Evolutionary conservation across 768 basidiomycete species (phyloP).

Genomic region (Lactarius deliciosus): DNA sequence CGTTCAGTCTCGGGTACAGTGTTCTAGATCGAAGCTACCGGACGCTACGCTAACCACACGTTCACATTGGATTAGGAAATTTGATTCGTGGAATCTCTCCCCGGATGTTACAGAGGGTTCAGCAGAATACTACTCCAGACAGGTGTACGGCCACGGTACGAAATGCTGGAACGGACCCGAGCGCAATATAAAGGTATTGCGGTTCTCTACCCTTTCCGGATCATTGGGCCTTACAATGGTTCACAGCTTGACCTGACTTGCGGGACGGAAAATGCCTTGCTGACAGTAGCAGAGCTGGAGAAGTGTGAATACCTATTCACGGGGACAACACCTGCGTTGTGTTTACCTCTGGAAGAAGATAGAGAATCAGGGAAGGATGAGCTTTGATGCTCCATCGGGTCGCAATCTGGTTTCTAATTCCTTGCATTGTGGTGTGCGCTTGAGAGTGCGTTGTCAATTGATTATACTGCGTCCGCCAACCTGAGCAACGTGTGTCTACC

Average conservation of each 20-base stretch:
- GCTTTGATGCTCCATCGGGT: constrained; percentile 30
- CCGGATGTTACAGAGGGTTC: constrained; percentile 56
- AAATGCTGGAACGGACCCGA: constrained; percentile 97
- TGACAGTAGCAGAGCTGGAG: constrained; percentile 83
- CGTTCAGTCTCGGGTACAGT: constrained; percentile 80
- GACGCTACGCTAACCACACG: neutral
- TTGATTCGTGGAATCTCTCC: constrained; percentile 75
- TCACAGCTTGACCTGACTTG: constrained; percentile 76
- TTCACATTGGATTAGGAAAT: constrained; percentile 49
- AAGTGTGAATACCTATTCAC: constrained; percentile 95
- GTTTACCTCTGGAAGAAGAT: constrained; percentile 51
- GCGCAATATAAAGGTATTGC: constrained; percentile 71
- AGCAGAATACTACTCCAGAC: constrained; percentile 75
- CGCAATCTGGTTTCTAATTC: neutral
- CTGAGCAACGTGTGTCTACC: neutral
- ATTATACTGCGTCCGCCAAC: neutral
- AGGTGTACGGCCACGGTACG: constrained; percentile 79
- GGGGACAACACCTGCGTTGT: constrained; percentile 83
- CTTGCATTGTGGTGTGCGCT: neutral
- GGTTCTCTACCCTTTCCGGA: neutral
- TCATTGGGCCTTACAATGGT: constrained; percentile 15
- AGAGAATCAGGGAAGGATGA: constrained; percentile 39
- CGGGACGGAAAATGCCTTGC: constrained; percentile 78
- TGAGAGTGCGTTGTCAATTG: neutral
- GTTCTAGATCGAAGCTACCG: neutral